Percentiles rank a stretch among this genome's conserved stretches.
Conservation (phyloP, 371 early-diverging fungal genomes). For the Conidiobolus incongruus region DNA sequence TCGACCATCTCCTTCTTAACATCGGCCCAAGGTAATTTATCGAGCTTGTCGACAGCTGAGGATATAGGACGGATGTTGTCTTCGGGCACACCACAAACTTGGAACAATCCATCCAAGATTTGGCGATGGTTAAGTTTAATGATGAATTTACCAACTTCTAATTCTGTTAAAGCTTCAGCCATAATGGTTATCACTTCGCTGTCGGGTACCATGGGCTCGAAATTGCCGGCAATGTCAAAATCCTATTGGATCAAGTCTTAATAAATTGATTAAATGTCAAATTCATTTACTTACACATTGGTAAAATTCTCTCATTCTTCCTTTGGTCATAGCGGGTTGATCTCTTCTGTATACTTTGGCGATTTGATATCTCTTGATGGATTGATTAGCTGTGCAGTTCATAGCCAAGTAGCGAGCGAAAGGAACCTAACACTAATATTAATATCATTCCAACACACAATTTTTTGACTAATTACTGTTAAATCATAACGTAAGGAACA, state of each 20-base stretch:
- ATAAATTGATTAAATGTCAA: no score
- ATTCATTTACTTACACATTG: constrained; percentile 55
- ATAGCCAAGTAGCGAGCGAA: constrained; percentile 97
- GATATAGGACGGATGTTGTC: constrained; percentile 77
- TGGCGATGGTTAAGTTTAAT: constrained; percentile 94
- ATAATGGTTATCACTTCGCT: constrained; percentile 80
- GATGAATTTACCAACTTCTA: constrained; percentile 64
- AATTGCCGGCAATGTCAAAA: constrained; percentile 96
- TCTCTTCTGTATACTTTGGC: constrained; percentile 99
- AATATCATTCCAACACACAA: no score
- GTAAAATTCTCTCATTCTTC: constrained; percentile 97
- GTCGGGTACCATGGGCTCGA: constrained; percentile 93
- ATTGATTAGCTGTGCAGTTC: constrained; percentile 59
- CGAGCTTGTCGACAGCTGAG: constrained; percentile 97
- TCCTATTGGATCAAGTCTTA: constrained; percentile 53
- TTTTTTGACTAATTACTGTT: constrained; percentile 35
- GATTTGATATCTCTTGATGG: constrained; percentile 95
- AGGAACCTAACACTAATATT: constrained; percentile 55
- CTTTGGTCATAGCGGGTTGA: constrained; percentile 96
- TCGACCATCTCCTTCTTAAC: constrained; percentile 88
- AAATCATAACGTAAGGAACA: constrained; percentile 96
- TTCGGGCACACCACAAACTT: constrained; percentile 81
- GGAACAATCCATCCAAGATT: constrained; percentile 92
- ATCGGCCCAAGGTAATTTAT: constrained; percentile 89
- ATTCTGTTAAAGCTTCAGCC: constrained; percentile 48